These are phyloP conservation scores for Peniophora sp. DNA, from an alignment of 1,284 basidiomycete genomes.

Conservation along the genomic window DNA sequence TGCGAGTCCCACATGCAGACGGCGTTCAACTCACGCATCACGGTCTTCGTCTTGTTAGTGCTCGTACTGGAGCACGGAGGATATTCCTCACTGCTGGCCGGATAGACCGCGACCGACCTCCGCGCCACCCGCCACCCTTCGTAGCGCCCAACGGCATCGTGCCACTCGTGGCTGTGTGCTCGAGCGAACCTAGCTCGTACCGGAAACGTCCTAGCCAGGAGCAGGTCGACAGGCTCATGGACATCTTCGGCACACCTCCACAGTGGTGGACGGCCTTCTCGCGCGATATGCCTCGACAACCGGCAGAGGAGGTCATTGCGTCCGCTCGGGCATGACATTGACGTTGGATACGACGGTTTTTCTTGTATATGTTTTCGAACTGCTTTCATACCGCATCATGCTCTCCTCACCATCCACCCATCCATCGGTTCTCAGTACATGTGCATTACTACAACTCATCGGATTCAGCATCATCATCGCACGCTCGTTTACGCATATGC, in stretches of 20 bases:
- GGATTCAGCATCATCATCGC: no score
- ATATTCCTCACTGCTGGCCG: neutral
- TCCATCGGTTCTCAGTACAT: no score
- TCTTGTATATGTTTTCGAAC: no score
- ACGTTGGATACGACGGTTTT: no score
- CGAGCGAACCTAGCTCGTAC: neutral
- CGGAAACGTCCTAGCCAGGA: neutral
- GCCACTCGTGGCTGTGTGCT: neutral
- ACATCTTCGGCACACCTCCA: neutral
- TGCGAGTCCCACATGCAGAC: neutral
- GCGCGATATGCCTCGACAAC: no score
- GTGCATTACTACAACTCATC: no score
- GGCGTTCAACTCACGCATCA: neutral
- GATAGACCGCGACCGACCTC: neutral
- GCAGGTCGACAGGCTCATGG: neutral
- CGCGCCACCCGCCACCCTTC: neutral
- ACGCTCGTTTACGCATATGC: no score
- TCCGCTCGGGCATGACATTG: no score
- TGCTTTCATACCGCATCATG: no score
- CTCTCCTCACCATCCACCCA: no score
- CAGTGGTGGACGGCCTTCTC: neutral
- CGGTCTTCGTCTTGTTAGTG: neutral
- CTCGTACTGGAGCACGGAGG: neutral
- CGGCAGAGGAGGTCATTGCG: no score
- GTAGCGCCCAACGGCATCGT: neutral